phyloP scores from a whole-genome alignment of 306 rosid genomes.

The Malus orientalis region DNA sequence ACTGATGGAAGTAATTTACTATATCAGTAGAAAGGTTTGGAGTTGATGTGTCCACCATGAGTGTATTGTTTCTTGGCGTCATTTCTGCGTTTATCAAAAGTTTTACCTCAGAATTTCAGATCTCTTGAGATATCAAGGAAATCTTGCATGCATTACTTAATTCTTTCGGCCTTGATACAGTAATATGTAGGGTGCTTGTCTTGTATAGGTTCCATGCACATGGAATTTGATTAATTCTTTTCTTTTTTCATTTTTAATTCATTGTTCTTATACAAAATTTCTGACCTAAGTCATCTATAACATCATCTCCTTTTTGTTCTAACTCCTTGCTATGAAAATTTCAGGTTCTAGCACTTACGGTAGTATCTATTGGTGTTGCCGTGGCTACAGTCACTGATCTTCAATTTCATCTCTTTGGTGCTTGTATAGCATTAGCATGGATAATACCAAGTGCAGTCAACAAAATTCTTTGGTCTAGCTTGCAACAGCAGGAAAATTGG shows the following conservation, averaged over 20 bases:
- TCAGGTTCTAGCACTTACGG: conserved; percentile 62
- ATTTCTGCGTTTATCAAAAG: not conserved
- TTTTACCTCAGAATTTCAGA: not conserved
- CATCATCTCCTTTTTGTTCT: not conserved
- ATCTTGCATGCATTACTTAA: not conserved
- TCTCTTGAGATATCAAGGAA: not conserved
- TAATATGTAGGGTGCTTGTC: not conserved
- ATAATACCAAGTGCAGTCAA: conserved; percentile 75
- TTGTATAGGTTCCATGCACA: not conserved
- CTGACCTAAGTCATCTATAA: not conserved
- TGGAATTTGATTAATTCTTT: not conserved
- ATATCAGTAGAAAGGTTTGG: not conserved
- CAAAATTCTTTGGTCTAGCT: conserved; percentile 79
- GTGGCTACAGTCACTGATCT: conserved; percentile 80
- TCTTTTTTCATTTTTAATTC: not conserved
- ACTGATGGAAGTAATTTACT: not conserved
- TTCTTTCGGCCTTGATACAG: not conserved
- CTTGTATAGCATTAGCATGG: conserved; percentile 77
- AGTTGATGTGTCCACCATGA: not conserved
- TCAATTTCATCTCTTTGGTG: conserved; percentile 72
- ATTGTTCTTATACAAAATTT: not conserved
- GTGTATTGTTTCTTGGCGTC: not conserved
- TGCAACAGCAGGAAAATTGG: conserved; percentile 90
- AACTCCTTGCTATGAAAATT: conserved; percentile 10
- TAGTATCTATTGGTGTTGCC: conserved; percentile 75